Evolutionary conservation across 2,329 filamentous ascomycete genomes (phyloP).

Genomic region (Onygenales sp.): DNA sequence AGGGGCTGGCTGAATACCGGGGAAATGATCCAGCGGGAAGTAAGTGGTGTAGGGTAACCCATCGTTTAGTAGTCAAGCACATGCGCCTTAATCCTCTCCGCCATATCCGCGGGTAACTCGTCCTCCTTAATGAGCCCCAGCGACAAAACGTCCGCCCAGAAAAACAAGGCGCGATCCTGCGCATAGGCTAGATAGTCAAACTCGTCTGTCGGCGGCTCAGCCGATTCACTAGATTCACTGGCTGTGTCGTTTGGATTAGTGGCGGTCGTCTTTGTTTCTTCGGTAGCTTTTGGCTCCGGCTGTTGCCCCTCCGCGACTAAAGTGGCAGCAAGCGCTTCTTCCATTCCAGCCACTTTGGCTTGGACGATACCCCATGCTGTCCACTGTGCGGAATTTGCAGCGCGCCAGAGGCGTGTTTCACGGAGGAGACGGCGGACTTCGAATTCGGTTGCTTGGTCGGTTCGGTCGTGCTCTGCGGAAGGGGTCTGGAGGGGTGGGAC

Average conservation of each 20-base stretch:
- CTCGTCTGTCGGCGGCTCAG: conserved; percentile 48
- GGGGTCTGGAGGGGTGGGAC: conserved; percentile 42
- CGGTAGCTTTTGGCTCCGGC: conserved; percentile 1
- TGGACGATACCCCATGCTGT: conserved; percentile 95
- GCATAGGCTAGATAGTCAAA: conserved; percentile 93
- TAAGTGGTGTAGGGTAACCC: too few relatives aligned
- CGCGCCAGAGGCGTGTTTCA: conserved; percentile 76
- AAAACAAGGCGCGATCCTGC: conserved; percentile 82
- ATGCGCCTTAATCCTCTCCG: conserved; percentile 51
- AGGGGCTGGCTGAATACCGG: too few relatives aligned
- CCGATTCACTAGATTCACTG: neutral
- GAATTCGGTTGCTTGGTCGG: conserved; percentile 56
- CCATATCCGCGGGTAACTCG: conserved; percentile 64
- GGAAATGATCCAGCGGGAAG: too few relatives aligned
- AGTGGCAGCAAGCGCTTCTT: conserved; percentile 28
- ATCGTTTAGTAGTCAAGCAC: conserved; percentile 52
- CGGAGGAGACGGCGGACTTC: conserved; percentile 62
- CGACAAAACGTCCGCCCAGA: conserved; percentile 81
- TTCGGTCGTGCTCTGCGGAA: conserved; percentile 45
- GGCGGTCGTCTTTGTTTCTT: neutral
- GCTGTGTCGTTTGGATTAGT: neutral
- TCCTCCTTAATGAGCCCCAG: conserved; percentile 65
- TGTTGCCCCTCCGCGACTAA: conserved; percentile 12
- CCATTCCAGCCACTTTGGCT: conserved; percentile 71
- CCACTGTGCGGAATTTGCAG: conserved; percentile 84